These are phyloP conservation scores for Colletotrichum lindemuthianum DNA, from an alignment of 2,329 filamentous ascomycete genomes.

Conservation along the genomic window DNA sequence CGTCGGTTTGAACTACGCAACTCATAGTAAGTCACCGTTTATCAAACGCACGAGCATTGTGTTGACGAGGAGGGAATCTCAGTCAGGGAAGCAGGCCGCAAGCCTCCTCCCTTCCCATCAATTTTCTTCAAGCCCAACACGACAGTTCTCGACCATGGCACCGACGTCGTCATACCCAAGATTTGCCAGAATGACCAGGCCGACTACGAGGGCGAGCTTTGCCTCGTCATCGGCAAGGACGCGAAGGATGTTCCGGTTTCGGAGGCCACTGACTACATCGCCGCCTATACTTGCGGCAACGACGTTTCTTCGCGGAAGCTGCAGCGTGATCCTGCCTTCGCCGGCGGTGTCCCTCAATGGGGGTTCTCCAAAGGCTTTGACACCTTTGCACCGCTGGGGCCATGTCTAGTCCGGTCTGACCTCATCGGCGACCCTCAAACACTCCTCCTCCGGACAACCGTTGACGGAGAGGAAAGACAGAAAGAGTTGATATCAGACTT, in stretches of 20 bases:
- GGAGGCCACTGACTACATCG: slow-evolving; percentile 59
- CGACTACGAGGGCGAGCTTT: slow-evolving; percentile 60
- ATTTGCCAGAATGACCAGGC: slow-evolving; percentile 58
- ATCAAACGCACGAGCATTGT: neutral
- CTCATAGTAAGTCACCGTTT: slow-evolving; percentile 54
- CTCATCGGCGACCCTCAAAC: slow-evolving; percentile 54
- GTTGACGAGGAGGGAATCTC: neutral
- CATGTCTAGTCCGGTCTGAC: slow-evolving; percentile 54
- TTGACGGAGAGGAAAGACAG: slow-evolving; percentile 61
- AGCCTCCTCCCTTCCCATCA: slow-evolving; percentile 57
- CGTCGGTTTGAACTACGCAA: slow-evolving; percentile 69
- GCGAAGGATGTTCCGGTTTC: slow-evolving; percentile 57
- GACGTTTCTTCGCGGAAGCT: slow-evolving; percentile 64
- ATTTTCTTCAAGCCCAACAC: slow-evolving; percentile 62
- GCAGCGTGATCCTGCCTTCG: slow-evolving; percentile 59
- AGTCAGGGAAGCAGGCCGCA: slow-evolving; percentile 63
- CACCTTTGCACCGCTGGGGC: slow-evolving; percentile 63
- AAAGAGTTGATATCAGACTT: slow-evolving; percentile 51
- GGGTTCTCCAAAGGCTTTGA: slow-evolving; percentile 68
- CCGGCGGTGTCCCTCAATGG: slow-evolving; percentile 65
- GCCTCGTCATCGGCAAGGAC: slow-evolving; percentile 59
- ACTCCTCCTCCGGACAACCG: slow-evolving; percentile 55
- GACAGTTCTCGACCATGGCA: slow-evolving; percentile 49
- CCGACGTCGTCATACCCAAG: slow-evolving; percentile 55
- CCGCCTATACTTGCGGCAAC: slow-evolving; percentile 64